Evolutionary conservation across 305 asterid genomes (phyloP), one percentile per base, ranked within the genome.

Genomic region (Solanum hybrid): DNA sequence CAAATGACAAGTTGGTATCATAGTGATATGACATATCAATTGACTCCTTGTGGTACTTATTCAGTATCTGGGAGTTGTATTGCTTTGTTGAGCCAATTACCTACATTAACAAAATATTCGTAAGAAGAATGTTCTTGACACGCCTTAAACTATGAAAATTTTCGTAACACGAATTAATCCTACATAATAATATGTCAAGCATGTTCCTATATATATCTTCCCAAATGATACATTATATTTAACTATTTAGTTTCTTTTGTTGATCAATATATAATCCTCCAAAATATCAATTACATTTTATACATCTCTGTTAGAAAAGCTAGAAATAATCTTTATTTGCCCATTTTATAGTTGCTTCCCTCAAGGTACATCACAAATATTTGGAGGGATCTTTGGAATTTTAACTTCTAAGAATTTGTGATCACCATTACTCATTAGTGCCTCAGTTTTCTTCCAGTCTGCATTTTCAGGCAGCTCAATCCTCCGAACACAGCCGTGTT

Each of bases 401-500:
- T 31, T 93, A 64, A 96, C 92, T 92, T 94, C 96, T 36, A 97
- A 86, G 5, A 90, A 8, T 2, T 14, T 78, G 26, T 94, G 76
- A 85, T 85, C 97, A 89, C 90, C 91, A 42, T 24, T 77, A 22
- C 88, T 92, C 77, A 94, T 1, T 79, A 20, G 80, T 79, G 98
- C 98, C 85, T 94, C 97, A 17, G 92, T 31, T 92, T 92, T 95
- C 75, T 90, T 93, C 95, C 96, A 95, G 31, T 94, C 98, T 20
- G 93, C 77, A 64, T 93, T 90, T 32, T 92, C 93, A 7, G 96
- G 96, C 87, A 96, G 86, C 79, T 96, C 99, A 64, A 96, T 87
- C 95, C 98, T 90, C 79, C 97, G 90, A 11, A 94, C 98, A 73
- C 42, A 95, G 14, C 98, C 98, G 34, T 93, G 92, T 93, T 96